phyloP scores from a whole-genome alignment of 2,329 filamentous ascomycete species.

The Venturia carpophila region DNA sequence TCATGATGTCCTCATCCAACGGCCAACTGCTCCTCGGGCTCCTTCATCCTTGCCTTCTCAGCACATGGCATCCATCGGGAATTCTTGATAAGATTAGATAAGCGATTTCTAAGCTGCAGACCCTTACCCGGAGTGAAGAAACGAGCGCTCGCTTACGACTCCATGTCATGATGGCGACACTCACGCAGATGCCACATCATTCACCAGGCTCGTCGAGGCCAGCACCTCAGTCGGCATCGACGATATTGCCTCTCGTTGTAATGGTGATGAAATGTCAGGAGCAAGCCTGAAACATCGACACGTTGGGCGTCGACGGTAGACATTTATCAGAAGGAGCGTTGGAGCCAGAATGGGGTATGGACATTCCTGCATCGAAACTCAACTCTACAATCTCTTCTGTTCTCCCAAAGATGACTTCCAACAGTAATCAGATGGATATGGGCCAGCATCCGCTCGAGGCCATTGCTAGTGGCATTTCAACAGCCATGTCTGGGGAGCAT shows the following conservation, averaged over 20 bases:
- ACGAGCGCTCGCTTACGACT: neutral
- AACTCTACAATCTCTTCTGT: neutral
- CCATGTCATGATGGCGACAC: neutral
- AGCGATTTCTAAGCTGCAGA: neutral
- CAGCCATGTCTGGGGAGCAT: conserved; percentile 31
- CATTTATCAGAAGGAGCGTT: neutral
- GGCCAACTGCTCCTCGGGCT: no score
- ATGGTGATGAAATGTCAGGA: neutral
- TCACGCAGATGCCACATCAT: neutral
- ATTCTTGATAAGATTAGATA: neutral
- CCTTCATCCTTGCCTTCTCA: neutral
- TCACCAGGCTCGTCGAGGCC: neutral
- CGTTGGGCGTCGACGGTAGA: neutral
- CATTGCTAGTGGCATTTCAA: conserved; percentile 36
- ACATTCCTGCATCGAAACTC: conserved; percentile 14
- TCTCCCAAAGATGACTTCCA: conserved; percentile 18
- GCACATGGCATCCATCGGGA: neutral
- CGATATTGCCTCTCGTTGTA: neutral
- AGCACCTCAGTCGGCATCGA: neutral
- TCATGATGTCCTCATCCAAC: neutral
- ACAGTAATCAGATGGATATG: conserved; percentile 29
- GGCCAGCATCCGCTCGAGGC: conserved; percentile 37
- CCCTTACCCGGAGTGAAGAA: neutral
- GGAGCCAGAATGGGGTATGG: neutral
- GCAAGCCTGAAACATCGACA: neutral